A percentile compares a stretch with the other conserved stretches of the same genome.
These are phyloP conservation scores for Amaranthus tricolor DNA, from an alignment of 179 eudicot species.

Conservation along the genomic window DNA sequence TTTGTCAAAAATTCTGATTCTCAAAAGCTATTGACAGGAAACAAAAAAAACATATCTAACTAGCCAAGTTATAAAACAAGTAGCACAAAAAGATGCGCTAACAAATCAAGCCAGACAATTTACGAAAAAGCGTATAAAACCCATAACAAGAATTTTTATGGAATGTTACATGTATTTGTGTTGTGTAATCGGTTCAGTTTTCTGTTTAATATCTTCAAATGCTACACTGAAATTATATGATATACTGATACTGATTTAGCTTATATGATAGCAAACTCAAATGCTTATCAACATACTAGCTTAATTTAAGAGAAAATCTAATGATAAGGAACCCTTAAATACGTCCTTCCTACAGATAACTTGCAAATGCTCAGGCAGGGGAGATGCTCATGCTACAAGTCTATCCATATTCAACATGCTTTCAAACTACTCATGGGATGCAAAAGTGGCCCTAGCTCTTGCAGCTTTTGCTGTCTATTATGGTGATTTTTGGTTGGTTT, in stretches of 20 bases:
- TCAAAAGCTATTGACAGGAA: neutral
- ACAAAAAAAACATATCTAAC: neutral
- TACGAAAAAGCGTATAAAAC: neutral
- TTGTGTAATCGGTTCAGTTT: neutral
- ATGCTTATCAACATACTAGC: neutral
- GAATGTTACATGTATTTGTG: neutral
- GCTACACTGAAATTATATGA: neutral
- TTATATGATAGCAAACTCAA: neutral
- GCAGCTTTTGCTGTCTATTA: slow-evolving; percentile 69
- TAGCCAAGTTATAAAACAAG: neutral
- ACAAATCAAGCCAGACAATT: neutral
- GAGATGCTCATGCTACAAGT: slow-evolving; percentile 56
- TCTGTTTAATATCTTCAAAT: neutral
- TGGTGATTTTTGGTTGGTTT: slow-evolving; percentile 79
- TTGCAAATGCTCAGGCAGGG: slow-evolving; percentile 55
- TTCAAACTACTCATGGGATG: slow-evolving; percentile 64
- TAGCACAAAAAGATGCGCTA: neutral
- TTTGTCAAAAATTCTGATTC: slow-evolving; percentile 12
- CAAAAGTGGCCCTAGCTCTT: slow-evolving; percentile 58
- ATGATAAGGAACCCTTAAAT: neutral
- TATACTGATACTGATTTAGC: neutral
- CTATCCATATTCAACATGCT: slow-evolving; percentile 45
- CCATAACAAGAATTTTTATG: neutral
- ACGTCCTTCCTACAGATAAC: slow-evolving; percentile 41
- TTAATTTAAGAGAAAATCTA: neutral